These are phyloP conservation scores for Plantago ovata DNA, from an alignment of 257 asterid species.

Conservation along the genomic window DNA sequence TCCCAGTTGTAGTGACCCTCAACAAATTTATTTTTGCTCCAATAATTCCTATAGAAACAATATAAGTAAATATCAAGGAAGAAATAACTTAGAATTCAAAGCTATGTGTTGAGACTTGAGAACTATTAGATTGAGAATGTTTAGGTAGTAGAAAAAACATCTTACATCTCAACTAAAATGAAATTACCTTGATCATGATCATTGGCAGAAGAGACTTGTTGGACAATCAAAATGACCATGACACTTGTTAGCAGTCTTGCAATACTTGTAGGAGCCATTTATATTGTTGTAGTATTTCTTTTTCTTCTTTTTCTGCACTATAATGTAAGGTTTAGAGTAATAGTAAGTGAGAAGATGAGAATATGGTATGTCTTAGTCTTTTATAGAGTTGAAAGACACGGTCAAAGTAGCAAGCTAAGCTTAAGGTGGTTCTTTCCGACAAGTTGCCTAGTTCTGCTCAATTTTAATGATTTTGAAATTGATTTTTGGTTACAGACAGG, in stretches of 20 bases:
- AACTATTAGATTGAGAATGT: background rate
- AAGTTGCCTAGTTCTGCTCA: background rate
- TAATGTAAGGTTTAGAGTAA: background rate
- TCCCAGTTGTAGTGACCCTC: background rate
- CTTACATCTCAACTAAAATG: too few relatives aligned
- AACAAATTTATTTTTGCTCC: background rate
- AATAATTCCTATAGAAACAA: background rate
- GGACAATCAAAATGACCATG: background rate
- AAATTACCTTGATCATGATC: background rate
- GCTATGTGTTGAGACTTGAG: too few relatives aligned
- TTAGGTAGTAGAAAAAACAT: too few relatives aligned
- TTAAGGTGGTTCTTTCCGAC: background rate
- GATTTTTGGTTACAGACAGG: background rate
- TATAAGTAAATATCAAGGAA: background rate
- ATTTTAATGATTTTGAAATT: background rate
- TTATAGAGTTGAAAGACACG: background rate
- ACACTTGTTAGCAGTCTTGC: background rate
- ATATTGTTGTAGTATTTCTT: background rate
- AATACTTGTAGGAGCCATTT: background rate
- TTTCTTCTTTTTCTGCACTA: too few relatives aligned
- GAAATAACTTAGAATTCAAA: too few relatives aligned
- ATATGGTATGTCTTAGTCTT: background rate
- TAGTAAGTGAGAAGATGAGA: background rate
- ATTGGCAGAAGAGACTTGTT: background rate
- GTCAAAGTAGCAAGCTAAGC: too few relatives aligned